Base-by-base conservation (phyloP, 1,284 basidiomycete species). In the Singerocomus rubriflavus region DNA sequence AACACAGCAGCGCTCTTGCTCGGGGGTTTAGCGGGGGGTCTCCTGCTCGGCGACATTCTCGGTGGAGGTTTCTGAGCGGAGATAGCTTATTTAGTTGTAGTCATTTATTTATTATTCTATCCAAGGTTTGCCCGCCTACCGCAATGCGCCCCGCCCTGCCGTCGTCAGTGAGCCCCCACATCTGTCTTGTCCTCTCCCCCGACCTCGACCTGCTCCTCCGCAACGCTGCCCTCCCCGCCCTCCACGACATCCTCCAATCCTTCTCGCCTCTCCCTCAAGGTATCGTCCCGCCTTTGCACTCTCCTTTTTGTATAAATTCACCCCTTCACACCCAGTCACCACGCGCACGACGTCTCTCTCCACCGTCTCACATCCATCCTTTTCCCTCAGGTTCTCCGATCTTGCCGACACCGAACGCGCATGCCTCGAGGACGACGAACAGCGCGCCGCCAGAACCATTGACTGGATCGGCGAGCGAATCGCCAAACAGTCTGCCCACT, bases 211-310 rank as follows among this genome's bases (percentile, higher is more conserved):
- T 80, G 26, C 73, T 89, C 34, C 69, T 91, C 40, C 66, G 72
- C 34, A 63, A 73, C 4, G 75, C 81, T 8, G 77, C 78, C 1
- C 69, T 91, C 12, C 88, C 88, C 1, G 73, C 82, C 26, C 68
- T 91, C 14, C 79, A 81, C 27, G 75, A 85, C 57, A 78, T 91
- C 44, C 73, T 91, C 17, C 88, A 91, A 63, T 88, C 87, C 8
- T 91, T 91, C 62, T 87, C 88, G 3, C 88, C 89, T n/a, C 72
- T 91, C 46, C 82, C 86, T 4, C 82, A 88, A 76, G 85, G 88
- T 87, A 67, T 47, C 67, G 59, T 16, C 11, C 37, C 17, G 16
- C 21, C 36, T 47, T 33, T 11, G 35, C 30, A 6, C 36, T 34
- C 4, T 35, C 36, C 48, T 12, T 25, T 30, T 14, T 51, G 21